Evolutionary conservation across 192 early-diverging fungal species (phyloP).

Genomic region (Chytriomyces hyalinus): DNA sequence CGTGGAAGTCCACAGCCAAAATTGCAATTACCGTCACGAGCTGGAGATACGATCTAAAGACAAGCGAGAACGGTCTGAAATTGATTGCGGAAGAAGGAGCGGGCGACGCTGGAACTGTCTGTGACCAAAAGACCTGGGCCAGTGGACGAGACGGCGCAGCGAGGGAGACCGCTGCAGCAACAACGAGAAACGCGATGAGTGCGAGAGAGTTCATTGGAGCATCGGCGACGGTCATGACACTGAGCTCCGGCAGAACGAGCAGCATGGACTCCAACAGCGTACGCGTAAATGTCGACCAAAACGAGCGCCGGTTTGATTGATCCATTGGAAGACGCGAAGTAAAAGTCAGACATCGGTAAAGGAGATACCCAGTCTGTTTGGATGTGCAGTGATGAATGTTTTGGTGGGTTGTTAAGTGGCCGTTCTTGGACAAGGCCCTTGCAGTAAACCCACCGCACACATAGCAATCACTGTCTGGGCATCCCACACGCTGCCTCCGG

Average conservation of each 20-base stretch:
- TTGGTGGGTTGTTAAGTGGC: no score
- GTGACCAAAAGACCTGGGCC: background rate
- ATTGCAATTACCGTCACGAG: constrained; percentile 69
- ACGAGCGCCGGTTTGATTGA: background rate
- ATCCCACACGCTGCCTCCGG: constrained; percentile 47
- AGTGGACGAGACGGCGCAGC: constrained; percentile 15
- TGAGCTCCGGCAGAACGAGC: constrained; percentile 31
- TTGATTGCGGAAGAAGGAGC: no score
- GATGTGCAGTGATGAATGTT: no score
- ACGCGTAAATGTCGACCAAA: background rate
- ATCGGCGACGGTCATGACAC: constrained; percentile 35
- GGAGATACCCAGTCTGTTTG: no score
- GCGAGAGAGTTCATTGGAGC: constrained; percentile 14
- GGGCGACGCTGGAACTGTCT: background rate
- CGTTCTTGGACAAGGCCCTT: no score
- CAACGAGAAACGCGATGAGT: constrained; percentile 1
- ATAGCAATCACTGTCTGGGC: constrained; percentile 31
- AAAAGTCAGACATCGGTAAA: background rate
- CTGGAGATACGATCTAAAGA: constrained; percentile 48
- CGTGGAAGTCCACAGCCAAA: constrained; percentile 91
- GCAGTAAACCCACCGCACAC: constrained; percentile 29
- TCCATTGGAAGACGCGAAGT: background rate
- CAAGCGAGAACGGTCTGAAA: constrained; percentile 27
- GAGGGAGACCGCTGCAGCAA: constrained; percentile 6
- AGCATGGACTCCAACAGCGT: constrained; percentile 30